Evolutionary conservation across 306 rosid genomes (phyloP), one percentile per base, ranked within the genome.

Genomic region (Cucurbita maxima): DNA sequence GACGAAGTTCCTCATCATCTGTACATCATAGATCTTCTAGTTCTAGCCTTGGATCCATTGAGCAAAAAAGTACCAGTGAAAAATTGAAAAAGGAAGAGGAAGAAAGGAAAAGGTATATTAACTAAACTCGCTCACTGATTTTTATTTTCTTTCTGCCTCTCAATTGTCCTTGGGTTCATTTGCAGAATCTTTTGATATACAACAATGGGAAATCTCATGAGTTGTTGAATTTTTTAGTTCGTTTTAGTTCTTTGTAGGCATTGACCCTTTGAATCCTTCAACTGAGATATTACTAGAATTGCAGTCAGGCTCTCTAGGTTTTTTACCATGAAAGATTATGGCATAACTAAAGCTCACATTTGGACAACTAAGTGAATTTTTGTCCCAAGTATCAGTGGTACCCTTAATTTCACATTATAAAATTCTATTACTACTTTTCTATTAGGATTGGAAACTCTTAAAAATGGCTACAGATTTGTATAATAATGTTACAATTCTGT

Each of bases 71-170:
- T 83, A 87, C 87, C 6, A 73, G 75, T 83, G 99, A 91, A 73
- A 89, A 89, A 85, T 84, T 83, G 86, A 86, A 75, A 86, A 86
- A 86, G 81, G 96, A 88, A 83, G 87, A 82, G 77, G 98, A 90
- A 79, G 96, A 89, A 81, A 95, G 83, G 85, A 89, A 91, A 89
- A 91, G 99, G 99, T 95, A 68, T 52, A 61, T 47, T 69, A 68
- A 48, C 73, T 69, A 43, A 68, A 48, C 73, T 69, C 43, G 43
- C 20, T 69, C 41, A 69, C 44, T 72, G 20, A 58, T 41, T 78
- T 67, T 50, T 40, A 13, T 48, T 58, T 61, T 62, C 72, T 19
- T 37, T 75, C 59, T 50, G 41, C 20, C 44, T 47, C 38, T 45
- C 40, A 12, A 48, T 68, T 45, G 1, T 75, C 78, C 16, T 25